A percentile compares a stretch with the other conserved stretches of the same genome.
phyloP scores from a whole-genome alignment of 1,284 basidiomycete genomes.

The Malassezia pachydermatis region DNA sequence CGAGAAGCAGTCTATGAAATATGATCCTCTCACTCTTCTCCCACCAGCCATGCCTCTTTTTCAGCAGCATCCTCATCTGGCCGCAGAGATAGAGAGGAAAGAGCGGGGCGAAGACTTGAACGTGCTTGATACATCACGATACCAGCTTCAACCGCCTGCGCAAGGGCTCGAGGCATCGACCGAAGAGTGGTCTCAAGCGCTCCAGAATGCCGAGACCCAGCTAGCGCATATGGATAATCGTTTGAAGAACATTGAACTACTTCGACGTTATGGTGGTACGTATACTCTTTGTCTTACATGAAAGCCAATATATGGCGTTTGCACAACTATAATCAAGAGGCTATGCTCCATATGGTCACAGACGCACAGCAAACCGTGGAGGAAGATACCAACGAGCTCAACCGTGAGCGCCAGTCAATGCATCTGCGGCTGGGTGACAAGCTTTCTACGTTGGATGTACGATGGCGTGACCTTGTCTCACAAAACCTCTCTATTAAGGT shows the following conservation, averaged over 20 bases:
- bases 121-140: conserved; percentile 66
- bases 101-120: conserved; percentile 55
- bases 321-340: conserved; percentile 35
- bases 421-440: conserved; percentile 67
- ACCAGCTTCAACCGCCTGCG: conserved; percentile 65
- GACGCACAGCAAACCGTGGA: conserved; percentile 16
- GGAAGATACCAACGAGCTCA: conserved; percentile 25
- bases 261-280: conserved; percentile 79
- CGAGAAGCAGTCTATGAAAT: conserved; percentile 55
- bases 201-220: conserved; percentile 71
- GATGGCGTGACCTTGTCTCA: conserved; percentile 79
- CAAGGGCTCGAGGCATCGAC: conserved; percentile 57
- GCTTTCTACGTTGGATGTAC: conserved; percentile 65
- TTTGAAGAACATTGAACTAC: conserved; percentile 61
- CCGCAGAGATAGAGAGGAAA: conserved; percentile 35
- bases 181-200: conserved; percentile 66
- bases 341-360: conserved; percentile 16
- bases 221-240: conserved; percentile 79
- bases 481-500: conserved; percentile 79
- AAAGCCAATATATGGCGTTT: conserved; percentile 26
- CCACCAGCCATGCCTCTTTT: conserved; percentile 63
- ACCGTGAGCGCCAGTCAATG: conserved; percentile 25
- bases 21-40: conserved; percentile 59
- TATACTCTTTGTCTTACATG: conserved; percentile 49
- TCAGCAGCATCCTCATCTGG: conserved; percentile 6